Percentiles rank a stretch among this genome's conserved stretches.
phyloP scores from a whole-genome alignment of 768 basidiomycete genomes.

The Hygrocybe punicea region DNA sequence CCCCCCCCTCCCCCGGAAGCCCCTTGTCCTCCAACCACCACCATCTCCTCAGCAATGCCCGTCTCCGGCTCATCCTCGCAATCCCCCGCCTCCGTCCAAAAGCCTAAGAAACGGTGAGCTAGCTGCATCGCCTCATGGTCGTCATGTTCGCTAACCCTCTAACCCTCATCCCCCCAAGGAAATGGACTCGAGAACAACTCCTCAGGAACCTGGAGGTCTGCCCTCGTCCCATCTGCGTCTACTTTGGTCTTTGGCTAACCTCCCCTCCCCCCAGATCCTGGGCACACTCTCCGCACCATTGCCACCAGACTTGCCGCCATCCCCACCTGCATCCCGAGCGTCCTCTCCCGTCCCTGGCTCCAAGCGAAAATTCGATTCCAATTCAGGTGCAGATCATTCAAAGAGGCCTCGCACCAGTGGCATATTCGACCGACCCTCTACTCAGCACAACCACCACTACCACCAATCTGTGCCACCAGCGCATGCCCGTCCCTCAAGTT shows the following conservation, averaged over 20 bases:
- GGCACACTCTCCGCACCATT: slow-evolving; percentile 41
- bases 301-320: slow-evolving; percentile 48
- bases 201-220: slow-evolving; percentile 47
- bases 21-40: slow-evolving; percentile 19
- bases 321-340: slow-evolving; percentile 50
- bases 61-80: slow-evolving; percentile 40
- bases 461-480: slow-evolving; percentile 30
- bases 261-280: slow-evolving; percentile 36
- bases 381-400: slow-evolving; percentile 38
- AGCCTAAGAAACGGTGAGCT: slow-evolving; percentile 36
- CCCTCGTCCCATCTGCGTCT: background rate
- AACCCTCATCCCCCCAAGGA: slow-evolving; percentile 32
- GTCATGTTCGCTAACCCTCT: slow-evolving; percentile 18
- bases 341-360: slow-evolving; percentile 43
- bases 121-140: slow-evolving; percentile 12
- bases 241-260: background rate
- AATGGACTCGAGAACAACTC: slow-evolving; percentile 50
- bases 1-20: background rate
- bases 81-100: slow-evolving; percentile 18
- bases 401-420: slow-evolving; percentile 47
- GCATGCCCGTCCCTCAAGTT: slow-evolving; percentile 24
- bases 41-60: slow-evolving; percentile 26
- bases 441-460: slow-evolving; percentile 23
- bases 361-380: slow-evolving; percentile 48
- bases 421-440: slow-evolving; percentile 23